Percentiles rank a stretch among this genome's conserved stretches.
phyloP scores from a whole-genome alignment of 2,329 filamentous ascomycete genomes.

The Chalaropsis thielavioides region DNA sequence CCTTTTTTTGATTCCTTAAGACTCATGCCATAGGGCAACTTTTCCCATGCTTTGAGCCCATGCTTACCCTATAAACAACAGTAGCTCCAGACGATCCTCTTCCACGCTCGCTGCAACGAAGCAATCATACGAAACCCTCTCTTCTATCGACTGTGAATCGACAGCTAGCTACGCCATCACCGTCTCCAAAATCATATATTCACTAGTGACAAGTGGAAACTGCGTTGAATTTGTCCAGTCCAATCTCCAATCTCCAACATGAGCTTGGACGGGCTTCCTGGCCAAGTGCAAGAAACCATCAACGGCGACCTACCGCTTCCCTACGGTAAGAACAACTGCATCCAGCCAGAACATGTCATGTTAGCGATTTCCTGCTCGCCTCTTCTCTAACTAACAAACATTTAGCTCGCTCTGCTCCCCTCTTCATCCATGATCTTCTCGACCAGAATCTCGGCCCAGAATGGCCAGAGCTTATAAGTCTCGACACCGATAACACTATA shows the following conservation, averaged over 20 bases:
- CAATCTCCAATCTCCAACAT: not conserved
- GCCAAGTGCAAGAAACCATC: constrained; percentile 12
- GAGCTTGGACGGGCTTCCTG: constrained; percentile 8
- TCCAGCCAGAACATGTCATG: not conserved
- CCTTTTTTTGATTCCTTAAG: not conserved
- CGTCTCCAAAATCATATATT: not conserved
- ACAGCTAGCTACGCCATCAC: not conserved
- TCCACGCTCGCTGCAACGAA: not conserved
- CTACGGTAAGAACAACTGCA: constrained; percentile 14
- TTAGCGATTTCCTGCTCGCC: not conserved
- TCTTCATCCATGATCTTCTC: constrained; percentile 19
- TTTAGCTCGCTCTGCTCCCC: constrained; percentile 18
- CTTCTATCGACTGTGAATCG: not conserved
- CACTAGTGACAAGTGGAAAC: not conserved
- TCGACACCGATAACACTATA: constrained; percentile 9
- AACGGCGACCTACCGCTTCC: constrained; percentile 16
- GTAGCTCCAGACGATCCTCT: not conserved
- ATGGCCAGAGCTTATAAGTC: constrained; percentile 17
- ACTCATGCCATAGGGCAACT: not conserved
- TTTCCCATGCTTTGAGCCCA: not conserved
- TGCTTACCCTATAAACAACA: not conserved
- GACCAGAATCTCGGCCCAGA: constrained; percentile 18
- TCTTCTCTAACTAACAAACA: not conserved
- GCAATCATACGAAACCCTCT: not conserved
- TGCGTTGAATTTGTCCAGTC: not conserved